phyloP scores from a whole-genome alignment of 2,329 filamentous ascomycete species.

The Cercospora sp. region DNA sequence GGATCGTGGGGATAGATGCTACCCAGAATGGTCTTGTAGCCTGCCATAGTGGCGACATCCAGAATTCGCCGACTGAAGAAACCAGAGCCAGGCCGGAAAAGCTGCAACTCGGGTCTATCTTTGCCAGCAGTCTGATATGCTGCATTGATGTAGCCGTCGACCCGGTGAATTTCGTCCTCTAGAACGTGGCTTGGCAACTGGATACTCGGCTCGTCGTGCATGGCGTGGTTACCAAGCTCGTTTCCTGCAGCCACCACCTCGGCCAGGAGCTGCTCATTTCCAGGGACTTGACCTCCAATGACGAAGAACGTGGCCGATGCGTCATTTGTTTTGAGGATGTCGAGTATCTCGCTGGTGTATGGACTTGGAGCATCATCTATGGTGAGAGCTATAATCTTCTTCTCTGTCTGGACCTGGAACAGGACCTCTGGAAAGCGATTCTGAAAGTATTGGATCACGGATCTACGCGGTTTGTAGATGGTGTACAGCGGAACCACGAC shows the following conservation, averaged over 20 bases:
- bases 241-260: conserved; percentile 56
- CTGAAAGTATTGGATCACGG: conserved; percentile 70
- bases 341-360: conserved; percentile 69
- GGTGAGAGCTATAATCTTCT: conserved; percentile 75
- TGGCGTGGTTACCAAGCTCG: conserved; percentile 80
- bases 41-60: conserved; percentile 57
- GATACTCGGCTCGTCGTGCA: conserved; percentile 78
- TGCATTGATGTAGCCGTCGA: conserved; percentile 61
- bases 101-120: conserved; percentile 55
- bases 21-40: conserved; percentile 75
- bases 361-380: conserved; percentile 82
- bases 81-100: conserved; percentile 81
- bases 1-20: conserved; percentile 88
- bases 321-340: conserved; percentile 62
- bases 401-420: conserved; percentile 63
- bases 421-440: conserved; percentile 75
- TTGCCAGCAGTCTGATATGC: conserved; percentile 53
- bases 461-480: conserved; percentile 77
- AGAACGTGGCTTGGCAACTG: conserved; percentile 62
- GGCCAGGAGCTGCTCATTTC: conserved; percentile 52
- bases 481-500: conserved; percentile 58
- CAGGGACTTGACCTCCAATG: conserved; percentile 73
- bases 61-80: conserved; percentile 77
- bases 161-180: conserved; percentile 61
- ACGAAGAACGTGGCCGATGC: conserved; percentile 85